phyloP scores from a whole-genome alignment of 495 filamentous ascomycete genomes.

The Penicillium dipodomyicola region DNA sequence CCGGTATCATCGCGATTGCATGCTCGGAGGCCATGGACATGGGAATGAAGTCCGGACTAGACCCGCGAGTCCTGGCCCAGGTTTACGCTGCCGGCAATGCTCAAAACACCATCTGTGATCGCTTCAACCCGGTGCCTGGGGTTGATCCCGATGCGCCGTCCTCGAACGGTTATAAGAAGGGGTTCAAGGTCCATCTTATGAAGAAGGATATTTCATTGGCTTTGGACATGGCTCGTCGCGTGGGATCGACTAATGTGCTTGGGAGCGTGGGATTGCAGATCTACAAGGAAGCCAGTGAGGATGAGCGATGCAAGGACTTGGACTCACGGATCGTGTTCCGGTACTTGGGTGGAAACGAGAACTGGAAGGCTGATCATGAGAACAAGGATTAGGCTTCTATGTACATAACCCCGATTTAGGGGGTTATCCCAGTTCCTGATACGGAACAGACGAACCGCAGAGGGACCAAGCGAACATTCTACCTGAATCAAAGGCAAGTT shows the following conservation, averaged over 20 bases:
- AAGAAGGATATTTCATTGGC: conserved; percentile 52
- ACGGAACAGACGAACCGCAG: background rate
- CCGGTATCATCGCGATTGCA: conserved; percentile 52
- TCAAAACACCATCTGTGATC: conserved; percentile 50
- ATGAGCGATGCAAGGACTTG: conserved; percentile 43
- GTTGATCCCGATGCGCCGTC: conserved; percentile 48
- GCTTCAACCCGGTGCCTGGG: conserved; percentile 51
- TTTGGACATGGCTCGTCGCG: conserved; percentile 44
- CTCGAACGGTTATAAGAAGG: conserved; percentile 46
- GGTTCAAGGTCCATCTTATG: conserved; percentile 55
- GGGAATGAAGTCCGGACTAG: conserved; percentile 51
- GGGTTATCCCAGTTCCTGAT: background rate
- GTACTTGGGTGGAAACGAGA: conserved; percentile 48
- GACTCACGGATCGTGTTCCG: conserved; percentile 56
- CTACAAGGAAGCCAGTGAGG: conserved; percentile 47
- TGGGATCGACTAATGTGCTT: conserved; percentile 43
- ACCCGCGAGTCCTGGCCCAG: conserved; percentile 44
- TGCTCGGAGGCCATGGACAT: conserved; percentile 54
- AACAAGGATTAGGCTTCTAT: background rate
- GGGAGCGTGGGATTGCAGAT: conserved; percentile 41
- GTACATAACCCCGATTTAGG: background rate
- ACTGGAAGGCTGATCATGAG: conserved; percentile 31
- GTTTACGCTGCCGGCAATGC: conserved; percentile 51
- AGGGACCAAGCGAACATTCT: background rate
- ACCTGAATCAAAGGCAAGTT: background rate